Evolutionary conservation across 768 basidiomycete genomes (phyloP), one percentile per base, ranked within the genome.

Genomic region (Cantharellus cinnabarinus): DNA sequence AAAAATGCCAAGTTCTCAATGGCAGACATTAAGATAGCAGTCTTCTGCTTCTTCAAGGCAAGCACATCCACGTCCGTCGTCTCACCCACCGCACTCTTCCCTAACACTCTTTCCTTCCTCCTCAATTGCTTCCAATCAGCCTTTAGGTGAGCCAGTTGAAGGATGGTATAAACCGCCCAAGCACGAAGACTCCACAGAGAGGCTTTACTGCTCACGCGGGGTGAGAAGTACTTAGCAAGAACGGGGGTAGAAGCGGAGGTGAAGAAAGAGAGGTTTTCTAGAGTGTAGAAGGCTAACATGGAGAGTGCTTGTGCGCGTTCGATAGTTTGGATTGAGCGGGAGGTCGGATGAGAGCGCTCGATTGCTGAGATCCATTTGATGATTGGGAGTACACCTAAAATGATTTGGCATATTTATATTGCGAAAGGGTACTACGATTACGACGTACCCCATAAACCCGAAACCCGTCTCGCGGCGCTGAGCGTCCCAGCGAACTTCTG

Each of bases 161-260:
- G 77, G 39, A 82, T 62, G 48, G 88, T 75, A 65, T 91, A 91
- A 34, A 77, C 68, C 2, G 81, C 82, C 89, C 88, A 93, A 67
- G 81, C 84, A 29, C 89, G 80, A 58, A 76, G 78, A 10, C 86
- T 88, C 84, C 83, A 86, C 5, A 57, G 56, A 5, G 37, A 10
- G 14, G 56, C 56, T 39, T 42, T 39, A 41, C 5, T 35, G 56
- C 5, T 14, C 5, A 14, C 14, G 1, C 7, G 38, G 5, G 35
- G 58, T 37, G 37, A 39, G 34, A 56, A 50, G 20, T 38, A 57
- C 37, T 40, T 34, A 20, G 56, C 34, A 2, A 58, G 34, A 37
- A 59, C 41, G 10, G 40, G 56, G 39, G 42, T 42, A 3, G 55
- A 37, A 29, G 48, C 44, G 38, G 59, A 58, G 2, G 56, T 42